These are phyloP conservation scores for Rhodotorula sp. DNA, from an alignment of 1,284 basidiomycete species.

Conservation along the genomic window DNA sequence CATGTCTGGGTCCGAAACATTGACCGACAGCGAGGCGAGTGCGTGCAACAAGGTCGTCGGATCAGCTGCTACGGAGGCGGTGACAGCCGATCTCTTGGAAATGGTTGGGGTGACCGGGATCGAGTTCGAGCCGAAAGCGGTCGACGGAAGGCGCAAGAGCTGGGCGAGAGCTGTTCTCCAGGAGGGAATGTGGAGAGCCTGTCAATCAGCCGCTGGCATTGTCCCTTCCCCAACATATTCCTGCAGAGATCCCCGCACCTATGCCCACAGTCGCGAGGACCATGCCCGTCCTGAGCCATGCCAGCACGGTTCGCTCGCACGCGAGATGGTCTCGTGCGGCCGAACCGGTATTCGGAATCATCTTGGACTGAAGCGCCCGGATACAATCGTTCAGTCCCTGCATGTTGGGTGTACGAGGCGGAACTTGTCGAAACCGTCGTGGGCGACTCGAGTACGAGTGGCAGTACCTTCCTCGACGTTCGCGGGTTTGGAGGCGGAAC, in stretches of 20 bases:
- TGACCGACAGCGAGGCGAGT: not conserved
- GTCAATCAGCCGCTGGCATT: not conserved
- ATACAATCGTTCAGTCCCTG: too few species aligned
- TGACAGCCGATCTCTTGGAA: not conserved
- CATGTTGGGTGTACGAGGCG: too few species aligned
- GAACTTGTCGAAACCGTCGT: too few species aligned
- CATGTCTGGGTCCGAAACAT: slow-evolving; percentile 2
- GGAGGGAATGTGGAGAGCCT: not conserved
- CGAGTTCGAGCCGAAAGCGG: not conserved
- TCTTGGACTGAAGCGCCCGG: too few species aligned
- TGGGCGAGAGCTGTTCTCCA: slow-evolving; percentile 33
- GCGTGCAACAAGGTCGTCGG: not conserved
- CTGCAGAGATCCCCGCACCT: slow-evolving; percentile 20
- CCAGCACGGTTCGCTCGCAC: slow-evolving; percentile 48
- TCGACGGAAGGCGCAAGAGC: slow-evolving; percentile 32
- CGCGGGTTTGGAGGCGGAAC: too few species aligned
- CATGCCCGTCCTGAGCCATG: slow-evolving; percentile 50
- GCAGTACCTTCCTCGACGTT: too few species aligned
- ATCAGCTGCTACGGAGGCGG: not conserved
- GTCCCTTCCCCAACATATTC: too few species aligned
- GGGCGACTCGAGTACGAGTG: too few species aligned
- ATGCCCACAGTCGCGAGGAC: slow-evolving; percentile 40
- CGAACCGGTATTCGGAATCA: not conserved
- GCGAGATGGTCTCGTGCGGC: slow-evolving; percentile 41
- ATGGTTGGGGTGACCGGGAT: not conserved